Conservation (phyloP, 768 basidiomycete species). For the Lactarius sp. region DNA sequence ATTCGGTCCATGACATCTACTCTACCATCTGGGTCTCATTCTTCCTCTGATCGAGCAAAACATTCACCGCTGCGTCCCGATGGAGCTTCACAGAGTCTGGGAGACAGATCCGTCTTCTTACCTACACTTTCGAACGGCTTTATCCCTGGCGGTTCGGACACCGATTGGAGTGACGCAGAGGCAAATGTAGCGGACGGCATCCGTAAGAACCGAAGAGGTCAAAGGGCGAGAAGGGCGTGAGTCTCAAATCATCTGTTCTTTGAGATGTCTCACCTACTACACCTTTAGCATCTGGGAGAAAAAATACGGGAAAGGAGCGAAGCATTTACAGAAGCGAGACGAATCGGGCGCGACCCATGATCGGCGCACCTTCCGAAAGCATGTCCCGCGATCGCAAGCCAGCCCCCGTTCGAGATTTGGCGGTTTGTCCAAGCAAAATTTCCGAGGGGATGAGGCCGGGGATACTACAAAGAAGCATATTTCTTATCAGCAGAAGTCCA, state of each 20-base stretch:
- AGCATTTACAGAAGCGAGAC: slow-evolving; percentile 72
- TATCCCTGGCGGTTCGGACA: slow-evolving; percentile 70
- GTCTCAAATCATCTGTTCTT: slow-evolving; percentile 34
- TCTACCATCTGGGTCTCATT: not conserved
- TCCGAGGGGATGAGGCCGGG: not conserved
- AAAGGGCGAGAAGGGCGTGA: slow-evolving; percentile 90
- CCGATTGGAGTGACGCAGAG: slow-evolving; percentile 69
- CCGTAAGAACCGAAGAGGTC: slow-evolving; percentile 81
- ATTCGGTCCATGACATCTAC: not conserved
- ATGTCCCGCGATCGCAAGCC: not conserved
- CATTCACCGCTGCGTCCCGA: not conserved
- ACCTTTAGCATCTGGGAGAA: slow-evolving; percentile 89
- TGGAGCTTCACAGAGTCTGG: slow-evolving; percentile 17
- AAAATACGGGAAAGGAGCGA: slow-evolving; percentile 87
- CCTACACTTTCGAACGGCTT: slow-evolving; percentile 88
- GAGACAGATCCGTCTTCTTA: slow-evolving; percentile 61
- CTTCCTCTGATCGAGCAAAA: slow-evolving; percentile 1
- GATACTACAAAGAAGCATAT: not conserved
- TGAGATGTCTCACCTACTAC: not conserved
- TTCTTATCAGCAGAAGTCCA: slow-evolving; percentile 16
- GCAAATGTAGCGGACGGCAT: slow-evolving; percentile 45
- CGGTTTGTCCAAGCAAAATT: not conserved
- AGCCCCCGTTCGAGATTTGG: not conserved
- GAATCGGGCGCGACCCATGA: slow-evolving; percentile 6
- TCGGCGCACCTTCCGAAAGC: not conserved